Evolutionary conservation across 2,329 filamentous ascomycete genomes (phyloP).

Genomic region (Alternaria sp.): DNA sequence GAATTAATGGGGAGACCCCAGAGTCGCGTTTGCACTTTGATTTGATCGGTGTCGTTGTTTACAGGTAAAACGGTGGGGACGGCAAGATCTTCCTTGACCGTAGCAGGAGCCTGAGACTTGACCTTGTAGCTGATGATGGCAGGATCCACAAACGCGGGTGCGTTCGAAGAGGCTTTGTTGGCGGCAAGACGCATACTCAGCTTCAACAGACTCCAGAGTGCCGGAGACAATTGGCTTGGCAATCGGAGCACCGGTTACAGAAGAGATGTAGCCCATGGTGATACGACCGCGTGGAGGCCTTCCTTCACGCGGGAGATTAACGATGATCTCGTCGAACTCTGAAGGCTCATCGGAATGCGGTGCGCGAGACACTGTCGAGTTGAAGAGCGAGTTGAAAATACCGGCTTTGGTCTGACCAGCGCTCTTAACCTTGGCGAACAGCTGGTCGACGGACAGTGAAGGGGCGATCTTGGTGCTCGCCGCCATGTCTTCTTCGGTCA

Average conservation of each 20-base stretch:
- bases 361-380: not conserved
- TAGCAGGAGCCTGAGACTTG: not conserved
- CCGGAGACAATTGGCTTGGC: not conserved
- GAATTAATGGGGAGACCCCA: no score
- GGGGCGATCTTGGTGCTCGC: no score
- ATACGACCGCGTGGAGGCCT: not conserved
- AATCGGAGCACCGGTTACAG: not conserved
- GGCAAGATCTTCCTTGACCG: not conserved
- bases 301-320: not conserved
- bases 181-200: not conserved
- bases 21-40: not conserved
- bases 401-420: not conserved
- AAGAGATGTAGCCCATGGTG: not conserved
- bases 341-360: not conserved
- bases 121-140: slow-evolving; percentile 5
- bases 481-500: not conserved
- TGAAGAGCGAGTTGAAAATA: not conserved
- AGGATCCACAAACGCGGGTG: not conserved
- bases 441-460: not conserved
- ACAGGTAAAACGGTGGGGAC: not conserved
- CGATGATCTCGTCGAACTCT: not conserved
- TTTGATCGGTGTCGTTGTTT: not conserved
- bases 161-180: not conserved
- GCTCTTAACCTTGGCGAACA: not conserved
- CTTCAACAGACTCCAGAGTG: not conserved